Conservation (phyloP, 306 rosid species). For the Purshia tridentata region DNA sequence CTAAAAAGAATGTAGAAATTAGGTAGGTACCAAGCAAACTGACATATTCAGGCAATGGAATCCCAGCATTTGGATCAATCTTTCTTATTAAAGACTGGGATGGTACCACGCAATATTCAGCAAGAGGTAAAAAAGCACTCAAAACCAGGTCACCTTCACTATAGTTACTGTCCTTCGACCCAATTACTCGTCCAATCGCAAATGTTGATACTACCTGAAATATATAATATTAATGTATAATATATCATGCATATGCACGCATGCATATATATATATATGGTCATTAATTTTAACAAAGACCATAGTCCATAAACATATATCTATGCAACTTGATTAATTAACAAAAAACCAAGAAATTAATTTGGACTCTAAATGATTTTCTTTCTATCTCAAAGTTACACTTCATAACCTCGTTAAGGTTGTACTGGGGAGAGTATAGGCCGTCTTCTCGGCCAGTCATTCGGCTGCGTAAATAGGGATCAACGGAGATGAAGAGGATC, state of each 20-base stretch:
- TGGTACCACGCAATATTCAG: slow-evolving; percentile 41
- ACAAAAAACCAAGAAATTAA: no score
- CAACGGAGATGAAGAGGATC: slow-evolving; percentile 44
- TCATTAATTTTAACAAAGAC: no score
- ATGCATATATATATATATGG: no score
- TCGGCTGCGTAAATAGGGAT: slow-evolving; percentile 49
- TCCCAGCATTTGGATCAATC: slow-evolving; percentile 34
- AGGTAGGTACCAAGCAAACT: slow-evolving; percentile 37
- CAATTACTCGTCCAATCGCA: slow-evolving; percentile 41
- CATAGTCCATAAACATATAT: no score
- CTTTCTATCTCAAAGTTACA: no score
- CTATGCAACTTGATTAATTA: no score
- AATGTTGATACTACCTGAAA: slow-evolving; percentile 33
- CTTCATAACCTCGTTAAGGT: slow-evolving; percentile 35
- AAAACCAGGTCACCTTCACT: slow-evolving; percentile 44
- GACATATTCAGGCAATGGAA: slow-evolving; percentile 50
- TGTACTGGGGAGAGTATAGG: slow-evolving; percentile 29
- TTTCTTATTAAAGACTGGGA: slow-evolving; percentile 21
- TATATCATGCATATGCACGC: no score
- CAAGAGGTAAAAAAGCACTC: slow-evolving; percentile 26
- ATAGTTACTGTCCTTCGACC: slow-evolving; percentile 39
- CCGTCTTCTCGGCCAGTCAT: slow-evolving; percentile 53
- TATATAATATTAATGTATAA: no score
- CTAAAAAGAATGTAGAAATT: no score
- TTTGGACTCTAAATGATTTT: no score